Evolutionary conservation across 352 stramenopile genomes (phyloP), one percentile per base, ranked within the genome.

Genomic region (Globisporangium megalacanthum): DNA sequence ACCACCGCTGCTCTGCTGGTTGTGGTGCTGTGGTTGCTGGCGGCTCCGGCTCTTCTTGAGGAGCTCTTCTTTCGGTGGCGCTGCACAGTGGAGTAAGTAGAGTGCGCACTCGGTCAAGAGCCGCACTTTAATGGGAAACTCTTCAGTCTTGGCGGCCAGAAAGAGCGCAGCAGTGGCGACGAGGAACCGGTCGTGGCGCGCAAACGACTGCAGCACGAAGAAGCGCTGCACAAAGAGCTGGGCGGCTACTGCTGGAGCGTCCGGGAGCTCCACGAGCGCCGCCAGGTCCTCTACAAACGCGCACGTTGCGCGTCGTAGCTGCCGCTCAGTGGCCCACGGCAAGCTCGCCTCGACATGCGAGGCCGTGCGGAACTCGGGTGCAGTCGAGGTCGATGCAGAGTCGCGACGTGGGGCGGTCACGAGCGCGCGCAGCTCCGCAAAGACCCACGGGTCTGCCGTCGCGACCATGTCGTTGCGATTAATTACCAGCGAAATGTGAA

Each of bases 131-230:
- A 93, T 77, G 1, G 77, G 69, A 61, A 89, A 90, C 39, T 93
- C 83, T 62, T 90, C 83, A 19, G 67, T 73, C 68, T 93, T 93
- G 47, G 71, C 73, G 0, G 79, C 79, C 17, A 93, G 69, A 46
- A 91, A 93, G n/a, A 93, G 64, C 52, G 78, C 79, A 0, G 80
- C 79, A 1, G 83, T 88, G 10, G 75, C 83, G 15, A 93, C 75
- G 31, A 91, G 60, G 69, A 90, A 93, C 31, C 83, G 83, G 56
- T 93, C 83, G 62, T 93, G 83, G 15, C 70, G 70, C n/a, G 66
- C 59, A 54, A 93, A 90, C 41, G 83, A 81, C 60, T 93, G 83
- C 54, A 90, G 46, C 73, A 81, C 77, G 64, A 86, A 93, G 68
- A 93, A 93, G 6, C 76, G 62, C 60, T 93, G 82, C 19, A 89